phyloP scores from a whole-genome alignment of 306 rosid genomes.

The Lagenaria siceraria region DNA sequence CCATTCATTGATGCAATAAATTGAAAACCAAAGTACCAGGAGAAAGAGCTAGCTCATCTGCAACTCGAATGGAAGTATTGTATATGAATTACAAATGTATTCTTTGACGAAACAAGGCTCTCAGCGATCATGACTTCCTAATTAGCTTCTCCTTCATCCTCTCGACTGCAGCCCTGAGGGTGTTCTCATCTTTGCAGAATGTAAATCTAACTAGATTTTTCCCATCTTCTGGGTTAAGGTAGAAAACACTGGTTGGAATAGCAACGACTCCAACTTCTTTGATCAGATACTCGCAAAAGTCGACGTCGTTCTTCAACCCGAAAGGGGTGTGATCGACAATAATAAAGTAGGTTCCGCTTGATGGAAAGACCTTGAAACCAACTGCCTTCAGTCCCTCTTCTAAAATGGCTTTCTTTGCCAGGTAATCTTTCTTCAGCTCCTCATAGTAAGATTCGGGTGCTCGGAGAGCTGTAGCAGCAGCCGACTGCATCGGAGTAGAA shows the following conservation, averaged over 20 bases:
- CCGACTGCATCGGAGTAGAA: conserved; percentile 84
- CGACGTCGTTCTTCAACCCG: conserved; percentile 65
- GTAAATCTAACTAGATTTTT: conserved; percentile 81
- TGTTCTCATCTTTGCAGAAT: conserved; percentile 83
- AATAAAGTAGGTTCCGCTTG: conserved; percentile 84
- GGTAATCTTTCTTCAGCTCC: conserved; percentile 67
- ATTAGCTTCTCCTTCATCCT: conserved; percentile 79
- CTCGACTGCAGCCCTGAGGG: conserved; percentile 71
- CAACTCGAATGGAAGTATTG: not conserved
- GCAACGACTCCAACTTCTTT: conserved; percentile 94
- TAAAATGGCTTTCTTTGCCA: conserved; percentile 65
- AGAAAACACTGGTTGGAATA: conserved; percentile 85
- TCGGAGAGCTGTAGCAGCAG: conserved; percentile 79
- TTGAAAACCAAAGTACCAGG: not conserved
- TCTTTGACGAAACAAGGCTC: not conserved
- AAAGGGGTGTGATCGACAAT: conserved; percentile 93
- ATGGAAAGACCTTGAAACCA: conserved; percentile 76
- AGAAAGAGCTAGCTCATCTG: not conserved
- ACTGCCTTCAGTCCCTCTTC: conserved; percentile 72
- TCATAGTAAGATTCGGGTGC: conserved; percentile 71
- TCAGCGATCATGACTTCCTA: not conserved
- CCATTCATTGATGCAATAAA: not conserved
- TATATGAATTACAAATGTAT: not conserved
- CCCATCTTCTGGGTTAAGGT: conserved; percentile 89
- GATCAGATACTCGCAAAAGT: conserved; percentile 76